These are phyloP conservation scores for Nakaseomyces nivariensis DNA, from an alignment of 1,139 yeast genomes.

Conservation along the genomic window DNA sequence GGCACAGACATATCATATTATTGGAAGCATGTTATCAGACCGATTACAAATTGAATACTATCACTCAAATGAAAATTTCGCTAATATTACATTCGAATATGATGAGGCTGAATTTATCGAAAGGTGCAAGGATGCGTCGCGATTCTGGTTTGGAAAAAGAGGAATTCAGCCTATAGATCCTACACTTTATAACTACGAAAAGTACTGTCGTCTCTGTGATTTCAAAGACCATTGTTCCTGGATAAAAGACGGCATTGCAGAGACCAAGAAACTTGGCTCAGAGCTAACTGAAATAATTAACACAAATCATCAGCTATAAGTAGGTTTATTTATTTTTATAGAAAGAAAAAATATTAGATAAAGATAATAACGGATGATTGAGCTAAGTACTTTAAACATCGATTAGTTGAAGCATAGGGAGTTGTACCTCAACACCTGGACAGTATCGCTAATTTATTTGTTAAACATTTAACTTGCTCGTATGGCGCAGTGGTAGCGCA, in stretches of 20 bases:
- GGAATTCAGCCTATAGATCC: slow-evolving; percentile 34
- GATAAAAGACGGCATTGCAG: slow-evolving; percentile 16
- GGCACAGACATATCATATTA: slow-evolving; percentile 38
- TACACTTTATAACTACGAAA: slow-evolving; percentile 28
- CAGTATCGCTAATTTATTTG: too few species aligned
- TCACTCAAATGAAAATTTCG: slow-evolving; percentile 33
- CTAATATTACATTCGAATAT: slow-evolving; percentile 33
- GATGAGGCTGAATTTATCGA: slow-evolving; percentile 25
- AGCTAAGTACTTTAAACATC: too few species aligned
- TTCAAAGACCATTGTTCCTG: slow-evolving; percentile 34
- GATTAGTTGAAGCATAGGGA: too few species aligned
- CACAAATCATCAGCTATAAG: background rate
- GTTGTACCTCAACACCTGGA: too few species aligned
- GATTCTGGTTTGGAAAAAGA: slow-evolving; percentile 48
- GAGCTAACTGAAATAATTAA: background rate
- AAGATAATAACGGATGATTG: too few species aligned
- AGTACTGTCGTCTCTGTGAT: slow-evolving; percentile 45
- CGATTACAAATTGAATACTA: slow-evolving; percentile 46
- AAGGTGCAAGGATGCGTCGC: slow-evolving; percentile 31
- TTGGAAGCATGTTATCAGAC: slow-evolving; percentile 33
- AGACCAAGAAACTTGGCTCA: background rate
- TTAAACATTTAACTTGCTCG: slow-evolving; percentile 34
- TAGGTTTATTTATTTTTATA: too few species aligned
- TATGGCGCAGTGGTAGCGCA: slow-evolving; percentile 90
- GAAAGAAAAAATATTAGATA: too few species aligned